Conservation (phyloP, 1,284 basidiomycete genomes). For the Sanghuangporus sanghuang region DNA sequence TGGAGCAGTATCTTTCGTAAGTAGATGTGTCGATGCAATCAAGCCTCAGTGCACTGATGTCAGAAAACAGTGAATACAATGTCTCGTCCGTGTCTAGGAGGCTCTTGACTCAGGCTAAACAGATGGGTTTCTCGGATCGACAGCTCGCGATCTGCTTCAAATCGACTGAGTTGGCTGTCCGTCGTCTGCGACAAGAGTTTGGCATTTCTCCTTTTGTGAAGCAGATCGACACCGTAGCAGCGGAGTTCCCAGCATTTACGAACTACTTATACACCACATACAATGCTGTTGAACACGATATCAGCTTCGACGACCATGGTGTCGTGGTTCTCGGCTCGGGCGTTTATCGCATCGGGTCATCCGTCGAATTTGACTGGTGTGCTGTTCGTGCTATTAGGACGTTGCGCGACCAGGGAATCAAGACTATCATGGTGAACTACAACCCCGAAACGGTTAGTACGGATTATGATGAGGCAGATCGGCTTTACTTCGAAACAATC, state of each 20-base stretch:
- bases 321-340: slow-evolving; percentile 98
- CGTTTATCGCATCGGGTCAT: slow-evolving; percentile 97
- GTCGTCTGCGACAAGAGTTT: slow-evolving; percentile 79
- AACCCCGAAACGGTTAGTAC: slow-evolving; percentile 99
- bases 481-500: slow-evolving; percentile 99
- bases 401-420: slow-evolving; percentile 88
- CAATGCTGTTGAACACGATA: slow-evolving; percentile 90
- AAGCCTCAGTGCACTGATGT: background rate
- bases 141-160: slow-evolving; percentile 79
- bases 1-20: slow-evolving; percentile 74
- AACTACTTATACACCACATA: slow-evolving; percentile 99
- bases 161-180: slow-evolving; percentile 87
- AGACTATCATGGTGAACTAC: slow-evolving; percentile 99
- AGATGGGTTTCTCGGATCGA: slow-evolving; percentile 94
- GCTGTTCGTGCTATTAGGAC: slow-evolving; percentile 96
- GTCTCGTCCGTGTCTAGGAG: slow-evolving; percentile 64
- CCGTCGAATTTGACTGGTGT: slow-evolving; percentile 99
- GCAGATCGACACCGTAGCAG: slow-evolving; percentile 98
- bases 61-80: slow-evolving; percentile 49
- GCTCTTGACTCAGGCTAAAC: slow-evolving; percentile 83
- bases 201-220: slow-evolving; percentile 91
- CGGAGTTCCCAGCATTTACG: slow-evolving; percentile 97
- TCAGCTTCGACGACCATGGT: slow-evolving; percentile 86
- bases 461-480: slow-evolving; percentile 98
- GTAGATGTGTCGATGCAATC: slow-evolving; percentile 25